Conservation (phyloP, 2,329 filamentous ascomycete genomes). For the Beauveria bassiana region DNA sequence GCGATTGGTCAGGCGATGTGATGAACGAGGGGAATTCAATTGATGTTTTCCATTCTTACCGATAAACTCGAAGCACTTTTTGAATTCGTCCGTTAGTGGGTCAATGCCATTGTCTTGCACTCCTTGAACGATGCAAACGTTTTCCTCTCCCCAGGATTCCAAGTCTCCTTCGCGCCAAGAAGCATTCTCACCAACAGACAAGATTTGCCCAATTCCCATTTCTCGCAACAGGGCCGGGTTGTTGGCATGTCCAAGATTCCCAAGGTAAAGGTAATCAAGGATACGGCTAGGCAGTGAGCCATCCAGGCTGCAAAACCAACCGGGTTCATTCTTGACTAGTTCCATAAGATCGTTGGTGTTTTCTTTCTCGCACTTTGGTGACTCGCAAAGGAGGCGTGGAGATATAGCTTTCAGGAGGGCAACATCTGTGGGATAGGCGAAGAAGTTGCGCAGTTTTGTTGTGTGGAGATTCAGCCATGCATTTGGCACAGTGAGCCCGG, state of each 20-base stretch:
- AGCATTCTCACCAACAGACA: constrained; percentile 86
- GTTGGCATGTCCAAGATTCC: constrained; percentile 88
- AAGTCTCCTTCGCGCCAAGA: constrained; percentile 68
- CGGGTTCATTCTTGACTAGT: constrained; percentile 54
- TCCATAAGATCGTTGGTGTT: constrained; percentile 45
- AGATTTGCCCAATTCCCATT: constrained; percentile 76
- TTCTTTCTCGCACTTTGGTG: constrained; percentile 46
- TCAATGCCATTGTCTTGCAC: constrained; percentile 98
- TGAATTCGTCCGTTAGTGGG: constrained; percentile 77
- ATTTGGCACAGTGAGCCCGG: constrained; percentile 69
- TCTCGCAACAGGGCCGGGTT: constrained; percentile 75
- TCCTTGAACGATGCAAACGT: constrained; percentile 71
- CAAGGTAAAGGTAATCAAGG: constrained; percentile 90
- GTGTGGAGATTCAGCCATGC: constrained; percentile 85
- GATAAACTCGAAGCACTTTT: constrained; percentile 82
- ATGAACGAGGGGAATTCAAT: background rate
- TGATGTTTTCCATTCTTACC: constrained; percentile 47
- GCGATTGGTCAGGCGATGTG: constrained; percentile 8
- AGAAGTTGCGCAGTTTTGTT: constrained; percentile 80
- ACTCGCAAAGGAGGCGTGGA: constrained; percentile 64
- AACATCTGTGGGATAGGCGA: constrained; percentile 89
- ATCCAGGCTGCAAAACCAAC: constrained; percentile 77
- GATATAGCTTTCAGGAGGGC: constrained; percentile 71
- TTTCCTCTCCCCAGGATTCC: constrained; percentile 67
- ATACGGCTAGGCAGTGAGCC: constrained; percentile 87